Evolutionary conservation across 305 asterid genomes (phyloP).

Genomic region (Fraxinus ornus): DNA sequence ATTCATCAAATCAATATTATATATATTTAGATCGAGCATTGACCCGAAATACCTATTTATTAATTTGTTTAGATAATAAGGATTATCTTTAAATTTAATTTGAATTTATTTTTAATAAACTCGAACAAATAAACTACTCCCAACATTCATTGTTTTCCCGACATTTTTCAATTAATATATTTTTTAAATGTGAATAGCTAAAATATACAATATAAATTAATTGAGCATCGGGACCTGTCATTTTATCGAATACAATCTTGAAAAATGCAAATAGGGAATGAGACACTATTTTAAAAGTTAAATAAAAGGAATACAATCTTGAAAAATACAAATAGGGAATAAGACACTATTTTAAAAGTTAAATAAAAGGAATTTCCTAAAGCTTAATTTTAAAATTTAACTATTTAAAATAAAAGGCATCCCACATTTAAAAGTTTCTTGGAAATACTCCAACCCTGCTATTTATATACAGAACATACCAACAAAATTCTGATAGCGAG

Average conservation of each 20-base stretch:
- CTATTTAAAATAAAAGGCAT: background rate
- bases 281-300: background rate
- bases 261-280: background rate
- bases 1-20: background rate
- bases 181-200: background rate
- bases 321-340: background rate
- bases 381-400: background rate
- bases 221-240: background rate
- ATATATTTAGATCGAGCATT: too few relatives aligned
- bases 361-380: background rate
- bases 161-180: background rate
- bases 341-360: background rate
- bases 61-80: too few relatives aligned
- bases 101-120: background rate
- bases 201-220: background rate
- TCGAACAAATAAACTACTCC: background rate
- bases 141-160: background rate
- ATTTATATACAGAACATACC: constrained; percentile 3
- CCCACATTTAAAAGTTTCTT: background rate
- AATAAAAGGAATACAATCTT: background rate
- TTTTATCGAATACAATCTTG: background rate
- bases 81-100: background rate
- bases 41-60: too few relatives aligned
- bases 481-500: background rate
- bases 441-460: background rate